These are phyloP conservation scores for Aspergillus niger DNA, from an alignment of 2,329 filamentous ascomycete species.

Conservation along the genomic window DNA sequence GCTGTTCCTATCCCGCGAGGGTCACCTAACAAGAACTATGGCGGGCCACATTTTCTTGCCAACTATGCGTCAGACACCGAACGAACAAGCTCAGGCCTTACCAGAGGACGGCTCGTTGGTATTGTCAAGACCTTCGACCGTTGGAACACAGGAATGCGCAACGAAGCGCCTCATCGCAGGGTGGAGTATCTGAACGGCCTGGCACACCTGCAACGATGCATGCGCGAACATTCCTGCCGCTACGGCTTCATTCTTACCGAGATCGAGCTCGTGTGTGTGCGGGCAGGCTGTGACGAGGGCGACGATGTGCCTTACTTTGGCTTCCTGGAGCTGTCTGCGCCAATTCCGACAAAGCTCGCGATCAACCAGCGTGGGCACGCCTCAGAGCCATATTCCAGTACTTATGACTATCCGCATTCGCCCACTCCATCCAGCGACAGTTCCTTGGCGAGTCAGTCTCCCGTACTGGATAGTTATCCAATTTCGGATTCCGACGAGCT, in stretches of 20 bases:
- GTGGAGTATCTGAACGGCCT: constrained; percentile 88
- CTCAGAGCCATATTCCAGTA: constrained; percentile 1
- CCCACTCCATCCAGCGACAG: constrained; percentile 36
- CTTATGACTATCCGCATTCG: constrained; percentile 26
- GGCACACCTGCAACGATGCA: constrained; percentile 81
- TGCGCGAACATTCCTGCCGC: constrained; percentile 89
- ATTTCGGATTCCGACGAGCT: constrained; percentile 18
- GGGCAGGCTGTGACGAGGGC: constrained; percentile 67
- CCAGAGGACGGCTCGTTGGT: constrained; percentile 70
- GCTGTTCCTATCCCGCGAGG: constrained; percentile 40
- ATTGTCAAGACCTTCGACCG: constrained; percentile 90
- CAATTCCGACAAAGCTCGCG: constrained; percentile 56
- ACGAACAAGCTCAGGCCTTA: constrained; percentile 49
- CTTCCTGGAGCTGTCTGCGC: constrained; percentile 72
- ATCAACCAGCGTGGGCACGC: constrained; percentile 18
- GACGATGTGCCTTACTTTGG: constrained; percentile 76
- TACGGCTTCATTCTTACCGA: constrained; percentile 97
- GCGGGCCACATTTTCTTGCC: constrained; percentile 55
- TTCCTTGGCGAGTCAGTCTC: constrained; percentile 25
- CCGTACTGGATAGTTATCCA: constrained; percentile 13
- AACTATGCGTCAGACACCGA: constrained; percentile 57
- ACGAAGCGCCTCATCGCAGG: constrained; percentile 78
- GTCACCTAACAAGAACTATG: constrained; percentile 42
- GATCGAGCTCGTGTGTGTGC: constrained; percentile 89
- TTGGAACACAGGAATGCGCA: constrained; percentile 94